Conservation (phyloP, 78 protist species). For the Mantamonas sphyraenae region DNA sequence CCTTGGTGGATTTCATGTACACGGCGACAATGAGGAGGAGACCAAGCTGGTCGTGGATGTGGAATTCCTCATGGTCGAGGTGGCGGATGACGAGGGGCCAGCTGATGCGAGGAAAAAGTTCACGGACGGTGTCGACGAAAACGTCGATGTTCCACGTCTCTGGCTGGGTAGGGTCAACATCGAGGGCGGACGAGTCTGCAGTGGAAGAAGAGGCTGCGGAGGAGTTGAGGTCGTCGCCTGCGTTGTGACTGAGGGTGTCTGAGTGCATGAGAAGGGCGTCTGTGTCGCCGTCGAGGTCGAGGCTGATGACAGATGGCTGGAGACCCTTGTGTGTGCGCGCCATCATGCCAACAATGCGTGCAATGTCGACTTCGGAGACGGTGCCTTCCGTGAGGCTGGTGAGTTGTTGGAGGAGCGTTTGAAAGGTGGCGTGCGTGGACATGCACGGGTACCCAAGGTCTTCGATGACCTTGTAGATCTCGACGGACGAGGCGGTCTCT, state of each 20-base stretch:
- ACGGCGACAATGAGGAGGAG: constrained; percentile 8
- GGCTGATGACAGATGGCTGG: neutral
- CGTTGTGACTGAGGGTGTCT: neutral
- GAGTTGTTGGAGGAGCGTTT: neutral
- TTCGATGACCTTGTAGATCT: neutral
- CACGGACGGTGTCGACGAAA: constrained; percentile 11
- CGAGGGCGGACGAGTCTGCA: neutral
- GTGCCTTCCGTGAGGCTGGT: neutral
- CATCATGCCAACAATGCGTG: constrained; percentile 14
- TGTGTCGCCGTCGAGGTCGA: neutral
- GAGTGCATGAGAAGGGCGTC: neutral
- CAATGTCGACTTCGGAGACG: neutral
- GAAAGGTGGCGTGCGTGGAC: neutral
- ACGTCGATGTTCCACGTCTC: constrained; percentile 23
- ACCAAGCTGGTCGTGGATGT: constrained; percentile 4
- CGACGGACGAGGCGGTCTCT: neutral
- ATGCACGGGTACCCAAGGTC: constrained; percentile 7
- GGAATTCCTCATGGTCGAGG: constrained; percentile 27
- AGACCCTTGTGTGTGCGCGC: constrained; percentile 4
- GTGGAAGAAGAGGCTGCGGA: neutral
- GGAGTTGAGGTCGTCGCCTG: neutral
- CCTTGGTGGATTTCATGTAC: neutral
- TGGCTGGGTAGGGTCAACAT: neutral
- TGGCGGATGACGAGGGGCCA: constrained; percentile 29
- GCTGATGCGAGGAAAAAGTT: neutral